phyloP scores from a whole-genome alignment of 495 filamentous ascomycete species.

The Pyrenopolyporus hunteri region DNA sequence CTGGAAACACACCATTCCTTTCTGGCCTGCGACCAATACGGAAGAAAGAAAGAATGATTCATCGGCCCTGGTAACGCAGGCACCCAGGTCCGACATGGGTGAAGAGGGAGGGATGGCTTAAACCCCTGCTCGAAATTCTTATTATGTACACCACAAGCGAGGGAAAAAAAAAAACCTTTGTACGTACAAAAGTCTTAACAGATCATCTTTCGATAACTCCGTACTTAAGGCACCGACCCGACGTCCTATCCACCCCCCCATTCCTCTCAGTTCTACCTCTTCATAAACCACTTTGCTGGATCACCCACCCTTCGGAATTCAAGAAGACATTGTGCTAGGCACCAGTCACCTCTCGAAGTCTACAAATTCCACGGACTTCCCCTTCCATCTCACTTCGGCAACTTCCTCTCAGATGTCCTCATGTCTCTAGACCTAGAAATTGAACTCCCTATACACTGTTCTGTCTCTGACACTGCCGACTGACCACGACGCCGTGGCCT shows the following conservation, averaged over 20 bases:
- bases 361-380: conserved; percentile 34
- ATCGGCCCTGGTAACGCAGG: conserved; percentile 37
- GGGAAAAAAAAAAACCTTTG: conserved; percentile 16
- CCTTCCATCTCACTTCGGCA: conserved; percentile 14
- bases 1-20: conserved; percentile 42
- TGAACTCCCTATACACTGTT: conserved; percentile 42
- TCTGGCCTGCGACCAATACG: conserved; percentile 33
- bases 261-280: conserved; percentile 16
- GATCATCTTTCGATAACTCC: conserved; percentile 34
- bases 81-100: conserved; percentile 31
- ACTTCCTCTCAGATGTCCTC: conserved; percentile 43
- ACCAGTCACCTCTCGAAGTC: conserved; percentile 15
- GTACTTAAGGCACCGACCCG: conserved; percentile 37
- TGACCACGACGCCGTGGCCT: conserved; percentile 42
- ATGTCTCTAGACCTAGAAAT: conserved; percentile 51
- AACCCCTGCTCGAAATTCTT: conserved; percentile 30
- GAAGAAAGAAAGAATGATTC: conserved; percentile 37
- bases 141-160: conserved; percentile 33
- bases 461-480: conserved; percentile 52
- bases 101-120: conserved; percentile 11
- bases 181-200: conserved; percentile 34
- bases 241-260: conserved; percentile 8
- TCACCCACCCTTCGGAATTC: conserved; percentile 2
- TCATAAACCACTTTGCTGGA: conserved; percentile 4
- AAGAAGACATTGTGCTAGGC: conserved; percentile 20